phyloP scores from a whole-genome alignment of 1,284 basidiomycete genomes.

The Tilletia walkeri region DNA sequence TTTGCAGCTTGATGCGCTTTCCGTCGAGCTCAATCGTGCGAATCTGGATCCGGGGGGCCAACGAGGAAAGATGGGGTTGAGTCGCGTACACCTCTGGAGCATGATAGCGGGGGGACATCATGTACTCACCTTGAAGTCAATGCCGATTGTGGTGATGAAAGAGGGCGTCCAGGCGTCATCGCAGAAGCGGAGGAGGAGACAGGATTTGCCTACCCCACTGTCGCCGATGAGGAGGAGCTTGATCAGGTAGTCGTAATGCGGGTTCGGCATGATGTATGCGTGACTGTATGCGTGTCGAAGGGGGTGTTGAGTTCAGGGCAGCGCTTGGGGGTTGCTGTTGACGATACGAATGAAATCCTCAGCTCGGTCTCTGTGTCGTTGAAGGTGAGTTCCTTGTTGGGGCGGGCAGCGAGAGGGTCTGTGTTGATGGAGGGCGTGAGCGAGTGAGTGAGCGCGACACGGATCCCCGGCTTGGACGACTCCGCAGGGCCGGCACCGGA shows the following conservation, averaged over 20 bases:
- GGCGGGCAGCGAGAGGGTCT: too few species aligned
- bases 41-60: conserved; percentile 60
- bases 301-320: too few species aligned
- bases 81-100: not conserved
- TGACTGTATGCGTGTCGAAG: not conserved
- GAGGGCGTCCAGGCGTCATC: conserved; percentile 99
- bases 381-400: too few species aligned
- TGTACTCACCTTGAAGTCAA: conserved; percentile 49
- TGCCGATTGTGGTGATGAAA: conserved; percentile 97
- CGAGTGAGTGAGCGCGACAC: too few species aligned
- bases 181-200: conserved; percentile 95
- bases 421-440: too few species aligned
- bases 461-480: too few species aligned
- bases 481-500: too few species aligned
- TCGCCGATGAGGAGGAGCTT: conserved; percentile 53
- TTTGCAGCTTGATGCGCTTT: conserved; percentile 93
- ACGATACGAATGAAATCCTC: too few species aligned
- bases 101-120: not conserved
- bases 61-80: not conserved
- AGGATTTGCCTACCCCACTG: conserved; percentile 81
- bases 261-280: conserved; percentile 43
- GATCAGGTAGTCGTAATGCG: conserved; percentile 52
- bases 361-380: too few species aligned
- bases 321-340: too few species aligned
- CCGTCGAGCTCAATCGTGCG: conserved; percentile 94